Conservation (phyloP, 1,284 basidiomycete genomes). For the Ceratobasidium sp. region DNA sequence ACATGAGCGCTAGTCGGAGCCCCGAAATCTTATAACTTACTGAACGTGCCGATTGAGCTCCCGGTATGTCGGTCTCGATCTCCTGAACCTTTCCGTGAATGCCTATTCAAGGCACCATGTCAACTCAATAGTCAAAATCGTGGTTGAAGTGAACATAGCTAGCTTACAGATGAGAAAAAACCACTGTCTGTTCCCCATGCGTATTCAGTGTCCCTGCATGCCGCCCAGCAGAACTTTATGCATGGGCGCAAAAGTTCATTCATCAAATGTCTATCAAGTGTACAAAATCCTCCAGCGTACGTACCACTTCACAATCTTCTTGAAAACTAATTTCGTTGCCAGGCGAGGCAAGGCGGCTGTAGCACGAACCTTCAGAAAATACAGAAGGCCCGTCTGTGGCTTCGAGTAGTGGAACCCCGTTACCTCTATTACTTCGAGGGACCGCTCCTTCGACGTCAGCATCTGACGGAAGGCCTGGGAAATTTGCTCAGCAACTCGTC, state of each 20-base stretch:
- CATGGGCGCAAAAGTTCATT: neutral
- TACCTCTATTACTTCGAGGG: no score
- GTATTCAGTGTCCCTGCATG: neutral
- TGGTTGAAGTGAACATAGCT: neutral
- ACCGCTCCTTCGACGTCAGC: neutral
- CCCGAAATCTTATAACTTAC: neutral
- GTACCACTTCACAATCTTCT: constrained; percentile 4
- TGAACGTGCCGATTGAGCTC: neutral
- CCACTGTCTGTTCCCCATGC: neutral
- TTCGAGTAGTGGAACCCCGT: no score
- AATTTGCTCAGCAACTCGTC: no score
- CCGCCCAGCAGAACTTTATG: constrained; percentile 10
- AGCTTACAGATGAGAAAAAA: neutral
- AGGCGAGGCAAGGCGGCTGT: neutral
- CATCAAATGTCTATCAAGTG: no score
- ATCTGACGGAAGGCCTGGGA: neutral
- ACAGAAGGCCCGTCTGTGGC: no score
- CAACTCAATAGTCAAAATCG: neutral
- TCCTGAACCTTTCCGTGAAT: neutral
- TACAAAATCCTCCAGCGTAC: neutral
- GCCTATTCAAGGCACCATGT: neutral
- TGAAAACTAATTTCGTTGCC: neutral
- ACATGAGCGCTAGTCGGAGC: neutral
- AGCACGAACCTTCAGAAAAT: no score
- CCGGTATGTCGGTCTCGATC: neutral